Conservation (phyloP, 345 rosid genomes). For the Eucalyptus marginata region DNA sequence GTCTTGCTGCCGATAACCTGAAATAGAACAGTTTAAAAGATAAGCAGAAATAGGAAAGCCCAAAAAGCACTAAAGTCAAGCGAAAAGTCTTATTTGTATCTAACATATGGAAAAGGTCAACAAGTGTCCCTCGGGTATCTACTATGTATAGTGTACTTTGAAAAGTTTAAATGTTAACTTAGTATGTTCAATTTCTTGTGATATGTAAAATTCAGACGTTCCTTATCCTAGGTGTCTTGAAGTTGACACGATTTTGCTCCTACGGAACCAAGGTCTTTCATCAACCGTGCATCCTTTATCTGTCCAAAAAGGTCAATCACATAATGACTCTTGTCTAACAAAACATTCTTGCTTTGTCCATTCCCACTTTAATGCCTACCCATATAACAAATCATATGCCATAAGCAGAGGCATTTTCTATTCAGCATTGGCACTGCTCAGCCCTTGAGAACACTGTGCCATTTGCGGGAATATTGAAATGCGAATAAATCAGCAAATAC, state of each 20-base stretch:
- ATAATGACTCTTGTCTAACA: background rate
- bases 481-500: background rate
- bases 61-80: background rate
- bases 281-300: background rate
- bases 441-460: background rate
- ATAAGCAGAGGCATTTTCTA: background rate
- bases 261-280: background rate
- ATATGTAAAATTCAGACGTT: background rate
- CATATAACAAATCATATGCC: background rate
- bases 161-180: background rate
- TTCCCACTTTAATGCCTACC: background rate
- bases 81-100: background rate
- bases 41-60: background rate
- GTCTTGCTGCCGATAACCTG: slow-evolving; percentile 75
- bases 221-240: background rate
- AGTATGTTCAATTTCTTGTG: background rate
- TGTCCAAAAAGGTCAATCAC: background rate
- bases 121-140: background rate
- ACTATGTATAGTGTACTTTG: background rate
- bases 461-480: background rate
- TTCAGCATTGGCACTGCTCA: background rate
- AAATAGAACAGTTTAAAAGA: background rate
- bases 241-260: background rate
- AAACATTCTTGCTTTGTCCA: background rate
- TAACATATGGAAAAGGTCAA: background rate